A percentile compares a stretch with the other conserved stretches of the same genome.
phyloP scores from a whole-genome alignment of 306 rosid species.

The Fagus crenata region DNA sequence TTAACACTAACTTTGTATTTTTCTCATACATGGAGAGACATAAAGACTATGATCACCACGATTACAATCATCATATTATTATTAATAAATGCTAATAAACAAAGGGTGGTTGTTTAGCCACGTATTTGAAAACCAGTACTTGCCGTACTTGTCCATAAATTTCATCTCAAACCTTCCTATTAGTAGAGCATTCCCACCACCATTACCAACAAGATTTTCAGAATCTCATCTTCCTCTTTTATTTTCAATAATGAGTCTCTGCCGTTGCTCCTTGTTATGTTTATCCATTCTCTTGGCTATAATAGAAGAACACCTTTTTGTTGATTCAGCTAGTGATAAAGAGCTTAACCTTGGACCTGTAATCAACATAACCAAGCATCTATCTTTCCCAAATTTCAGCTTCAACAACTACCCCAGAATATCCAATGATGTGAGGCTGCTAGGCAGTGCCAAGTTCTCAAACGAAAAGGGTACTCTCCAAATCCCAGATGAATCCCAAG shows the following conservation, averaged over 20 bases:
- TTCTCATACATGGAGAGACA: background rate
- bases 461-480: conserved; percentile 49
- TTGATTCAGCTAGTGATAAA: conserved; percentile 39
- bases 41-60: background rate
- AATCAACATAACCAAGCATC: conserved; percentile 55
- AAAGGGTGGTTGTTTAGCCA: background rate
- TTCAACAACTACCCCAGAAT: conserved; percentile 43
- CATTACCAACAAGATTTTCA: background rate
- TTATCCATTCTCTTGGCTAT: conserved; percentile 21
- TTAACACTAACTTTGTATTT: background rate
- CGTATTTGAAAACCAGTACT: background rate
- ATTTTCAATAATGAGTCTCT: conserved; percentile 36
- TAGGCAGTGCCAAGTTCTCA: conserved; percentile 68
- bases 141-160: background rate
- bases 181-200: background rate
- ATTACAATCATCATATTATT: background rate
- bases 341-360: conserved; percentile 28
- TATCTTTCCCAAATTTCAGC: conserved; percentile 58
- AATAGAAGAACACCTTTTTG: conserved; percentile 5
- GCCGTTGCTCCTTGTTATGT: conserved; percentile 16
- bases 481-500: conserved; percentile 58
- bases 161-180: no score
- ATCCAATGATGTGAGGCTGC: conserved; percentile 54
- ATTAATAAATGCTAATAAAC: background rate
- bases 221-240: background rate